Conservation (phyloP, 108 stramenopile species). For the Fragilariopsis cylindrus region DNA sequence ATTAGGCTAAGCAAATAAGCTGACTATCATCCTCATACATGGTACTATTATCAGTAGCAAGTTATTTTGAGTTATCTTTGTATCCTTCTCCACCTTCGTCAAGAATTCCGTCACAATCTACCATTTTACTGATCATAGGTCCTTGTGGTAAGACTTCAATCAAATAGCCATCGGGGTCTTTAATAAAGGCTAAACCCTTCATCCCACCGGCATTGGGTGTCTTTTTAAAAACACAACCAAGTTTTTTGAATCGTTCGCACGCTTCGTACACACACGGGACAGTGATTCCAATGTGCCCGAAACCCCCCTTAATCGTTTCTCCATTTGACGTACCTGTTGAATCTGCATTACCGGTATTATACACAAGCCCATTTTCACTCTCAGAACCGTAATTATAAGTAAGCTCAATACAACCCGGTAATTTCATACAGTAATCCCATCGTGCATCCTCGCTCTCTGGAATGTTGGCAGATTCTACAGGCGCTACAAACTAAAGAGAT, state of each 20-base stretch:
- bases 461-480: slow-evolving; percentile 27
- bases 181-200: slow-evolving; percentile 89
- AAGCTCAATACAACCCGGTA: slow-evolving; percentile 75
- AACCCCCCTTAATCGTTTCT: slow-evolving; percentile 93
- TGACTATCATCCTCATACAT: too few relatives aligned
- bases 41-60: too few relatives aligned
- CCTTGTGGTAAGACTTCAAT: slow-evolving; percentile 81
- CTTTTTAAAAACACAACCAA: slow-evolving; percentile 83
- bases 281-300: slow-evolving; percentile 96
- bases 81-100: slow-evolving; percentile 61
- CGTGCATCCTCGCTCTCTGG: slow-evolving; percentile 43
- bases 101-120: slow-evolving; percentile 60
- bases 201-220: slow-evolving; percentile 82
- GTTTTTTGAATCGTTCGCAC: slow-evolving; percentile 73
- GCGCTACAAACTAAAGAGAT: slow-evolving; percentile 68
- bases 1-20: too few relatives aligned
- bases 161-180: slow-evolving; percentile 87
- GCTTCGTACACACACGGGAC: slow-evolving; percentile 96
- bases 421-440: slow-evolving; percentile 57
- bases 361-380: slow-evolving; percentile 69
- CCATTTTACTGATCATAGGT: slow-evolving; percentile 43
- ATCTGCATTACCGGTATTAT: slow-evolving; percentile 87
- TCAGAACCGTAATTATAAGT: slow-evolving; percentile 97
- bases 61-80: slow-evolving; percentile 62
- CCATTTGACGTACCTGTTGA: slow-evolving; percentile 49